Evolutionary conservation across 495 filamentous ascomycete genomes (phyloP).

Genomic region (Rusavskia elegans): DNA sequence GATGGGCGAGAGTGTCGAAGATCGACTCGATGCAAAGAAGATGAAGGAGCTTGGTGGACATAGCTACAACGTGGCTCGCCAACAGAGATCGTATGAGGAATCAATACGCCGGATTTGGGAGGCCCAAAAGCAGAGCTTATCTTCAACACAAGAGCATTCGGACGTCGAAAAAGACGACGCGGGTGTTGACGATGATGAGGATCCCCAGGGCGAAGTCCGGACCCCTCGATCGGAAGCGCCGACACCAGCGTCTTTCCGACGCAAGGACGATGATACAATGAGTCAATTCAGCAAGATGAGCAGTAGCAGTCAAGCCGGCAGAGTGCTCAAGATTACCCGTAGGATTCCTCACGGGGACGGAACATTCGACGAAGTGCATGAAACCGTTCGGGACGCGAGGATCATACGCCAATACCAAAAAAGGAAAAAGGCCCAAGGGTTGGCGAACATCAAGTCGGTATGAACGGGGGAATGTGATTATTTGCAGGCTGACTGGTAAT

Average conservation of each 20-base stretch:
- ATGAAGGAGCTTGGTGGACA: constrained; percentile 86
- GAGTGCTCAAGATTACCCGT: constrained; percentile 63
- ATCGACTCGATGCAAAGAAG: constrained; percentile 68
- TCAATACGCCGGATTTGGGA: constrained; percentile 84
- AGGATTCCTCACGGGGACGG: constrained; percentile 45
- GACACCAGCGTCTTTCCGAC: constrained; percentile 34
- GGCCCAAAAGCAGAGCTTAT: constrained; percentile 63
- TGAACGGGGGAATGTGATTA: not conserved
- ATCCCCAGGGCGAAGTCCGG: constrained; percentile 24
- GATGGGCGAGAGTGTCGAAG: constrained; percentile 70
- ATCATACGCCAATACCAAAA: constrained; percentile 54
- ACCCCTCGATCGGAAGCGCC: constrained; percentile 47
- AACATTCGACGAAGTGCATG: constrained; percentile 37
- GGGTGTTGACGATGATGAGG: constrained; percentile 36
- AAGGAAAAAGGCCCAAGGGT: constrained; percentile 36
- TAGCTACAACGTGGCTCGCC: constrained; percentile 87
- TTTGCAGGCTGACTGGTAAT: constrained; percentile 10
- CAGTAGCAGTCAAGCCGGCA: constrained; percentile 47
- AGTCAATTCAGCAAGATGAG: constrained; percentile 78
- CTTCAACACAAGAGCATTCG: constrained; percentile 43
- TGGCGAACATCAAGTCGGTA: constrained; percentile 27
- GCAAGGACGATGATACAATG: constrained; percentile 60
- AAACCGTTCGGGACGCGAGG: constrained; percentile 53
- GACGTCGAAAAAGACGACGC: constrained; percentile 56
- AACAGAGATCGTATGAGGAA: constrained; percentile 77